Percentiles rank a stretch among this genome's conserved stretches.
These are phyloP conservation scores for Cryptococcus jaspeensis DNA, from an alignment of 1,284 basidiomycete genomes.

Conservation along the genomic window DNA sequence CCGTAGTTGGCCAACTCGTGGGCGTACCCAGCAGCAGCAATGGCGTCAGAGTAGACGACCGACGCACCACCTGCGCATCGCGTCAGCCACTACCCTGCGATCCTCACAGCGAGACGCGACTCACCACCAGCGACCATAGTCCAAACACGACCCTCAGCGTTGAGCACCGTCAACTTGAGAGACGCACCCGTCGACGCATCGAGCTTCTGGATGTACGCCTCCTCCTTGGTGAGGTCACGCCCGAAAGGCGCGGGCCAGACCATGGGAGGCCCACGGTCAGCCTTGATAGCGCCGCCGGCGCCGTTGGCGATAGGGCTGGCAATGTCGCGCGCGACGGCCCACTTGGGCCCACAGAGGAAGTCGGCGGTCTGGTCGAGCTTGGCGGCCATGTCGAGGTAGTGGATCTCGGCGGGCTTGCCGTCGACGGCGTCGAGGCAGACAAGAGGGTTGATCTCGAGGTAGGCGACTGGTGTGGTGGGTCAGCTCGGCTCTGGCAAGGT, in stretches of 20 bases:
- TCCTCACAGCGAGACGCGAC: background rate
- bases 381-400: slow-evolving; percentile 99
- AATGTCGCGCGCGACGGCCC: slow-evolving; percentile 94
- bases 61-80: slow-evolving; percentile 36
- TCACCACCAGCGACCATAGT: slow-evolving; percentile 94
- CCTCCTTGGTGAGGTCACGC: slow-evolving; percentile 96
- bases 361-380: slow-evolving; percentile 98
- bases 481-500: background rate
- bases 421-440: slow-evolving; percentile 84
- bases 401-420: slow-evolving; percentile 73
- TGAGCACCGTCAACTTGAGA: slow-evolving; percentile 95
- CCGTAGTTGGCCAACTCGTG: slow-evolving; percentile 99
- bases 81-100: slow-evolving; percentile 1
- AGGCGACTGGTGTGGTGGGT: slow-evolving; percentile 61
- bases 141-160: slow-evolving; percentile 93
- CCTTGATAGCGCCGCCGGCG: slow-evolving; percentile 60
- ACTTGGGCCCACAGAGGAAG: slow-evolving; percentile 96
- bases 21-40: slow-evolving; percentile 93
- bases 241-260: slow-evolving; percentile 96
- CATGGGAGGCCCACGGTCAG: slow-evolving; percentile 97
- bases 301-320: slow-evolving; percentile 60
- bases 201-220: slow-evolving; percentile 96
- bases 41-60: slow-evolving; percentile 73
- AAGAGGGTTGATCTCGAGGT: slow-evolving; percentile 99
- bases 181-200: slow-evolving; percentile 97